These are phyloP conservation scores for Austropuccinia psidii DNA, from an alignment of 1,284 basidiomycete genomes.

Conservation along the genomic window DNA sequence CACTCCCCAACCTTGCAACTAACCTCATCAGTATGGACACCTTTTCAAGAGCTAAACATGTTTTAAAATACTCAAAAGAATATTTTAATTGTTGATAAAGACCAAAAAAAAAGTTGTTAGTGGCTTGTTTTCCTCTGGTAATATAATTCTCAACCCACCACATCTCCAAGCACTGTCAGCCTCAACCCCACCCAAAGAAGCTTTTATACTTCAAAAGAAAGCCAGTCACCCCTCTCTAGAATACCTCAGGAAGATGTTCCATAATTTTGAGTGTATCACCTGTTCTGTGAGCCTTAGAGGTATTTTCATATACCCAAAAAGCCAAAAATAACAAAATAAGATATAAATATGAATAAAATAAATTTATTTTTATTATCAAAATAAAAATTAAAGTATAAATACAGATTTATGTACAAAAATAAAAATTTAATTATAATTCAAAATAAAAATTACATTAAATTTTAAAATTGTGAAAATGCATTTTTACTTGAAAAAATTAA, in stretches of 20 bases:
- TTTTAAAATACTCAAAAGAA: not conserved
- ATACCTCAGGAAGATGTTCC: not conserved
- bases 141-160: not conserved
- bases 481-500: no score
- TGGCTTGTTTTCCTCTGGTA: not conserved
- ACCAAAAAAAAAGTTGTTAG: not conserved
- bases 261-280: not conserved
- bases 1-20: not conserved
- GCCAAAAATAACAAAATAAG: no score
- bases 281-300: no score
- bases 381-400: no score
- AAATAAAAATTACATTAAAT: no score
- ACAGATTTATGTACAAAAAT: no score
- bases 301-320: no score
- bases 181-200: not conserved
- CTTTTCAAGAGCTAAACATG: not conserved
- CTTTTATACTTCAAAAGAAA: not conserved
- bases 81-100: not conserved
- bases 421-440: no score
- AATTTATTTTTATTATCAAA: no score
- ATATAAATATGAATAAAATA: no score
- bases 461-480: no score
- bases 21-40: not conserved
- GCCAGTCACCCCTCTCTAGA: not conserved
- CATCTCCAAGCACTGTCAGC: not conserved